Evolutionary conservation across 2,329 filamentous ascomycete genomes (phyloP), one percentile per base, ranked within the genome.

Genomic region (Aspergillus tamarii): DNA sequence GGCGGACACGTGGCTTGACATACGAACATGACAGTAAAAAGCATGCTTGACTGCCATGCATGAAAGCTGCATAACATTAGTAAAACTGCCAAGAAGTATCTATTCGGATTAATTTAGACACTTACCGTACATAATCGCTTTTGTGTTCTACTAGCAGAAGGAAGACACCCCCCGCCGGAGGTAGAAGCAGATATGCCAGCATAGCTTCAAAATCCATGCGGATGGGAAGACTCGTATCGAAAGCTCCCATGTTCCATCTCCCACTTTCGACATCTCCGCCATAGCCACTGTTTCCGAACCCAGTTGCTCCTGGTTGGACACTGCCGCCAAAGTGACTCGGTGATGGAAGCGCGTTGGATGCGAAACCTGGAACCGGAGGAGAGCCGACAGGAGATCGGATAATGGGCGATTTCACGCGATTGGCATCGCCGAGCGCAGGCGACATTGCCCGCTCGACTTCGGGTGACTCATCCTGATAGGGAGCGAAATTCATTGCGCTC

Each of bases 41-140:
- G 79, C 72, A 97, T 83, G 67, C 90, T 89, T 8, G 91, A 92
- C 80, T 99, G 95, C 94, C 95, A 99, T 9, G 95, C 95, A 78
- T 99, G 95, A 71, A 98, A 98, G 67, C 92, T 94, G 69, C 41
- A 62, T 55, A 46, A 48, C 59, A 62, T 66, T 46, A 64, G 58
- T 26, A 21, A 26, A 21, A 19, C 58, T 19, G 19, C 28, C 28
- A 32, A 32, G n/a, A 30, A 12, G 5, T 11, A 32, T 9, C 10
- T 21, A 10, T 14, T 12, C 28, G 28, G 9, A 21, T 32, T 6
- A 34, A 52, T 7, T 32, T 19, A 2, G 26, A 52, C 57, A 70
- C 77, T 75, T 80, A 94, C 91, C 95, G 87, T 62, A 99, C 95
- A 78, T 97, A 99, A 80, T 99, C 95, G 75, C 93, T 97, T 83